phyloP scores from a whole-genome alignment of 129 eudicot genomes.

The Flaveria robusta region DNA sequence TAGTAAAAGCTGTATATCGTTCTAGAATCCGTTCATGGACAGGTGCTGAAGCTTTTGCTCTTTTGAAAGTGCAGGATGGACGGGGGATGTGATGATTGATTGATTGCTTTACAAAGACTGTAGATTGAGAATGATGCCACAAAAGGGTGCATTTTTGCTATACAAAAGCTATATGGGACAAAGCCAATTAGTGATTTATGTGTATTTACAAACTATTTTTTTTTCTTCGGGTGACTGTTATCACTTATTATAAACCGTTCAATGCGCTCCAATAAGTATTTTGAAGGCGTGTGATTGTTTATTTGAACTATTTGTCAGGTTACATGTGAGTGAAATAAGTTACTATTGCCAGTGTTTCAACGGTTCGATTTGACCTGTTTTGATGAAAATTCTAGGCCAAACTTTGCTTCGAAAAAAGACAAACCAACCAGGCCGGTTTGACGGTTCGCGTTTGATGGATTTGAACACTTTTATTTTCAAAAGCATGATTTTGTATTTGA shows the following conservation, averaged over 20 bases:
- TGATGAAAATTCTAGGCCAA: no score
- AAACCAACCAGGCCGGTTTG: no score
- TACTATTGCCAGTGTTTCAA: no score
- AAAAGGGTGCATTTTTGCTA: constrained; percentile 5
- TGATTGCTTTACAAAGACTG: constrained; percentile 18
- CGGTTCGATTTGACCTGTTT: no score
- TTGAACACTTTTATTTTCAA: no score
- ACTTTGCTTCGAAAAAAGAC: no score
- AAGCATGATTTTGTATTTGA: no score
- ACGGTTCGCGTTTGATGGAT: no score
- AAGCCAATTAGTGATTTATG: not conserved
- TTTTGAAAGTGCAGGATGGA: constrained; percentile 21
- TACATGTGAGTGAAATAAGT: no score
- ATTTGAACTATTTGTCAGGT: no score
- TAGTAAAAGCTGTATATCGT: not conserved
- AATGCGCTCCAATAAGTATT: not conserved
- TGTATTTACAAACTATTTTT: not conserved
- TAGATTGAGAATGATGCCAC: constrained; percentile 17
- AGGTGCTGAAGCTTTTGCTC: not conserved
- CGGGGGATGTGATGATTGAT: not conserved
- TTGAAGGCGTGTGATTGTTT: not conserved
- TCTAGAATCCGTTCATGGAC: not conserved
- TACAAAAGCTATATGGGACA: constrained; percentile 15
- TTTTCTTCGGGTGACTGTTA: not conserved
- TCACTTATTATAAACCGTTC: not conserved